Conservation (phyloP, 2,329 filamentous ascomycete genomes). For the Diaporthe citriasiana region DNA sequence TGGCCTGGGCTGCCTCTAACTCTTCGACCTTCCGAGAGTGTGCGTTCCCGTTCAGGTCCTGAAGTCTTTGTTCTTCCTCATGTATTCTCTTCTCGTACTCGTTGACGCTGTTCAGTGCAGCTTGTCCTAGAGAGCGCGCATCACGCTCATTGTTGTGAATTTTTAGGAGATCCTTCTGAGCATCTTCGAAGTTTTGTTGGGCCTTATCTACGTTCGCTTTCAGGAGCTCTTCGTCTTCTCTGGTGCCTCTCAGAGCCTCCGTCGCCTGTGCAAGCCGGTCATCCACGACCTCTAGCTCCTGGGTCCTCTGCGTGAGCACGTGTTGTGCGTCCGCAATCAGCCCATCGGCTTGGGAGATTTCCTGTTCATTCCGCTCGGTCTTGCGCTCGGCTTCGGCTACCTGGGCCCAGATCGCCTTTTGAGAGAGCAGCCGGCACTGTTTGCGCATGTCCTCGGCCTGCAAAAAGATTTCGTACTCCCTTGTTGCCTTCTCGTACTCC, state of each 20-base stretch:
- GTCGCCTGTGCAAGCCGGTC: conserved; percentile 60
- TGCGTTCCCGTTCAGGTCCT: conserved; percentile 77
- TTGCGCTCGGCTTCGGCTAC: conserved; percentile 81
- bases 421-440: conserved; percentile 69
- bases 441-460: conserved; percentile 76
- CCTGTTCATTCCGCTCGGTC: conserved; percentile 56
- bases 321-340: conserved; percentile 59
- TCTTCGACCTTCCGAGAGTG: conserved; percentile 73
- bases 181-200: conserved; percentile 66
- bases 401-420: conserved; percentile 88
- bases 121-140: conserved; percentile 71
- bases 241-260: conserved; percentile 61
- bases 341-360: conserved; percentile 55
- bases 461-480: conserved; percentile 74
- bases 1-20: conserved; percentile 69
- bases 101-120: conserved; percentile 62
- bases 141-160: conserved; percentile 75
- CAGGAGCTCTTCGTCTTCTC: conserved; percentile 60
- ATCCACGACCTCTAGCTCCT: conserved; percentile 56
- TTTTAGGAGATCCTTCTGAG: conserved; percentile 67
- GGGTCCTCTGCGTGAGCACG: conserved; percentile 61
- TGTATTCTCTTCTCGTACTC: conserved; percentile 63
- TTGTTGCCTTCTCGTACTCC: conserved; percentile 71
- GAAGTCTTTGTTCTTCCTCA: conserved; percentile 73
- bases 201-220: conserved; percentile 62